Evolutionary conservation across 768 basidiomycete genomes (phyloP), one percentile per base, ranked within the genome.

Genomic region (Podaxis carcinomalis): DNA sequence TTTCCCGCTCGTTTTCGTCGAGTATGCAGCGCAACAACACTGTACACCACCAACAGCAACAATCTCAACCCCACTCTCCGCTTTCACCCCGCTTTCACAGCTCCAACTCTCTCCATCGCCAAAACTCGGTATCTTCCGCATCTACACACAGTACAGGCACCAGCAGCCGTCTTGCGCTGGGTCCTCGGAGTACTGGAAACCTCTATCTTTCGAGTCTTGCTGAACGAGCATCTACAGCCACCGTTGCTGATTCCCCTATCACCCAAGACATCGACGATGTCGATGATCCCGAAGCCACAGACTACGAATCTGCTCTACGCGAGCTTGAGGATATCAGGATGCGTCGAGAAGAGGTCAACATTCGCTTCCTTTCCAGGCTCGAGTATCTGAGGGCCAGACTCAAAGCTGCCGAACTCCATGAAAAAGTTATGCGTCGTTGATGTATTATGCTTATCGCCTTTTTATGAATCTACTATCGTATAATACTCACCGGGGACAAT

Each of bases 381-480:
- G 89, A 91, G 65, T 93, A 86, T 68, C 77, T 93, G 32, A 80
- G 83, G 47, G 92, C 89, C 35, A 85, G 83, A 67, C 75, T 92
- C 69, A 92, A 87, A 72, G 85, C 85, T 16, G 89, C 90, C 4
- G 88, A 93, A 75, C 70, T 93, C 11, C 80, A 75, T 58, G 82
- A 83, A 66, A 77, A 74, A 63, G 71, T 83, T 28, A 61, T 79
- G 59, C 72, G 73, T 64, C 77, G 74, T 63, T 79, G 62, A 68
- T 21, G 16, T 23, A 6, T 40, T 19, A 13, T 3, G 40, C 37
- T 37, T 52, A 44, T 44, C 16, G 14, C 16, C 32, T 35, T 54
- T 59, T 25, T 35, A 10, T 49, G 14, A 35, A 14, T 44, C n/a
- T 32, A 35, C 11, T 36, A 56, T 55, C 32, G 42, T 56, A 61